phyloP scores from a whole-genome alignment of 441 rosid species.

The Jatropha podagrica region DNA sequence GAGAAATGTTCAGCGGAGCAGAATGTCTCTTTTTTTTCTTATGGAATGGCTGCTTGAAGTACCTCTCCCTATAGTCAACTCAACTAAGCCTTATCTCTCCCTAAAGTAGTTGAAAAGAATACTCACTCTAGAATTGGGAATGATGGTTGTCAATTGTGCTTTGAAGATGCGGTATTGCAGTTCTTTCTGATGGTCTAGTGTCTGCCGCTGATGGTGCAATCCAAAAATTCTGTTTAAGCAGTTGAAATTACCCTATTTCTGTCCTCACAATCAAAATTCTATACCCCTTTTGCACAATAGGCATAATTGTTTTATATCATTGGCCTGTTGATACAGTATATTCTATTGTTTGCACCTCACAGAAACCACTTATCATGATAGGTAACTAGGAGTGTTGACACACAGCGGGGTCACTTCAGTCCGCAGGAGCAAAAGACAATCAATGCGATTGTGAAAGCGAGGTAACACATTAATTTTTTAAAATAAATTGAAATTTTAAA shows the following conservation, averaged over 20 bases:
- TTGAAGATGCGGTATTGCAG: conserved; percentile 6
- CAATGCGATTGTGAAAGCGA: conserved; percentile 88
- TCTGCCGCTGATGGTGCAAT: not conserved
- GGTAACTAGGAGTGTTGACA: conserved; percentile 97
- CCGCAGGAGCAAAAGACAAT: conserved; percentile 86
- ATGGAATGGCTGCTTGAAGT: not conserved
- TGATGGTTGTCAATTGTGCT: not conserved
- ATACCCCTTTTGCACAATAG: not conserved
- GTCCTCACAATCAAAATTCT: not conserved
- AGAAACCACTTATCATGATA: conserved; percentile 25
- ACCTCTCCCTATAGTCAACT: not conserved
- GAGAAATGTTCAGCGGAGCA: not conserved
- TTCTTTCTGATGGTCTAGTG: not conserved
- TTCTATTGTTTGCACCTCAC: conserved; percentile 3
- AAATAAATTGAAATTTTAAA: not conserved
- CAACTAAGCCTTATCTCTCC: not conserved
- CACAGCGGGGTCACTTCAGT: conserved; percentile 60
- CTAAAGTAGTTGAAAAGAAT: not conserved
- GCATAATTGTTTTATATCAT: not conserved
- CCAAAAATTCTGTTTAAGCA: not conserved
- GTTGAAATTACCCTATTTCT: not conserved
- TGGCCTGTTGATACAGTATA: conserved; percentile 4
- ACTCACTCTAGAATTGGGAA: not conserved
- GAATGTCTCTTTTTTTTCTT: not conserved
- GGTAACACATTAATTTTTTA: conserved; percentile 34